A percentile compares a stretch with the other conserved stretches of the same genome.
Conservation (phyloP, 2,329 filamentous ascomycete species). For the Fusarium pininemorale region DNA sequence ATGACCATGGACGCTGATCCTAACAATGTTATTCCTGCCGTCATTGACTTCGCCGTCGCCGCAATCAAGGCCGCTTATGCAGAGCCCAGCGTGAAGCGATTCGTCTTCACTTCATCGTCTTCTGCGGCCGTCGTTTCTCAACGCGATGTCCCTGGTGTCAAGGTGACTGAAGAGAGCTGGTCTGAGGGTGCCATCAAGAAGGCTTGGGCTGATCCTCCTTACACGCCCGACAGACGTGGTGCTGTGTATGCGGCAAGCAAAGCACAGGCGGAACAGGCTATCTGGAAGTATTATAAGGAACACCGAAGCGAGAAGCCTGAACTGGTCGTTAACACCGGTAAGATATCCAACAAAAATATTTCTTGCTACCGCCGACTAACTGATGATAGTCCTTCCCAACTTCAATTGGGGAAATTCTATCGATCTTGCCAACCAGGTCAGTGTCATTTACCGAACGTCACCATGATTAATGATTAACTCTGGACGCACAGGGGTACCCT, state of each 20-base stretch:
- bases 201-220: constrained; percentile 51
- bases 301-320: constrained; percentile 37
- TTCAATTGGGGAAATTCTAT: constrained; percentile 41
- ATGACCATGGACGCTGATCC: constrained; percentile 49
- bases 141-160: neutral
- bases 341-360: rapidly evolving
- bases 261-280: constrained; percentile 46
- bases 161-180: constrained; percentile 41
- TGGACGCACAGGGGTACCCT: constrained; percentile 1
- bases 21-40: constrained; percentile 50
- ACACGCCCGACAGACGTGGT: constrained; percentile 38
- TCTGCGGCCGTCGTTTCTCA: neutral
- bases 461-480: too few relatives aligned
- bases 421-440: neutral
- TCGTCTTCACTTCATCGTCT: constrained; percentile 45
- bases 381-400: constrained; percentile 38
- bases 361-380: neutral
- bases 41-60: constrained; percentile 41
- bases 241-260: constrained; percentile 53
- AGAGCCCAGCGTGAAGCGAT: constrained; percentile 49
- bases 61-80: constrained; percentile 49
- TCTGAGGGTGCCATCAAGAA: constrained; percentile 45
- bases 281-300: constrained; percentile 49
- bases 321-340: constrained; percentile 38
- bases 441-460: too few relatives aligned